Percentiles rank a stretch among this genome's conserved stretches.
These are phyloP conservation scores for Naganishia friedmannii DNA, from an alignment of 768 basidiomycete species.

Conservation along the genomic window DNA sequence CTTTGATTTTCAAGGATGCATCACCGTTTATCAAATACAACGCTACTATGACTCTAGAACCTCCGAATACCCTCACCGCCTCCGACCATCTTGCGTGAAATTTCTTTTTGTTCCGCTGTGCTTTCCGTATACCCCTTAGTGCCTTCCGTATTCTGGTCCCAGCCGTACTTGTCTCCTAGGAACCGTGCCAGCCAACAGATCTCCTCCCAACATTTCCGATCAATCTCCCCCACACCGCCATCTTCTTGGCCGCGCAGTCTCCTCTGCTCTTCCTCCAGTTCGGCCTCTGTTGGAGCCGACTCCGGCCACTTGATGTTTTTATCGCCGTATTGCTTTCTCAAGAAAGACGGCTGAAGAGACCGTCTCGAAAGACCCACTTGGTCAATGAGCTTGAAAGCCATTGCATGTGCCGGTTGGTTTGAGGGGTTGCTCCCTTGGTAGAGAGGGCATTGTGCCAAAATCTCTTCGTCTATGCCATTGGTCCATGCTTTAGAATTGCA, in stretches of 20 bases:
- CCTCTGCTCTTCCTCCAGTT: constrained; percentile 16
- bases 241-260: constrained; percentile 2
- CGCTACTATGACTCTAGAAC: neutral
- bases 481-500: constrained; percentile 29
- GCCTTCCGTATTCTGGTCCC: constrained; percentile 23
- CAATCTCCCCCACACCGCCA: constrained; percentile 13
- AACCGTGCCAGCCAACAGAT: constrained; percentile 20
- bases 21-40: neutral
- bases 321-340: constrained; percentile 28
- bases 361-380: constrained; percentile 26
- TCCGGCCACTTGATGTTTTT: constrained; percentile 27
- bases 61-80: constrained; percentile 29
- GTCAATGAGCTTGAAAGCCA: constrained; percentile 24
- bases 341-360: neutral
- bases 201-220: constrained; percentile 28
- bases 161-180: constrained; percentile 24
- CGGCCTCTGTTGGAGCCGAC: constrained; percentile 12
- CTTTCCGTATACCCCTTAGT: constrained; percentile 30
- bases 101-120: constrained; percentile 29
- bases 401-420: constrained; percentile 21
- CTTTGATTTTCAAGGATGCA: neutral
- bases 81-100: constrained; percentile 28
- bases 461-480: constrained; percentile 27
- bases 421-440: constrained; percentile 13
- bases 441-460: constrained; percentile 24